Percentiles rank a stretch among this genome's conserved stretches.
Conservation (phyloP, 805 yeast species). For the Zygosaccharomyces lentus region DNA sequence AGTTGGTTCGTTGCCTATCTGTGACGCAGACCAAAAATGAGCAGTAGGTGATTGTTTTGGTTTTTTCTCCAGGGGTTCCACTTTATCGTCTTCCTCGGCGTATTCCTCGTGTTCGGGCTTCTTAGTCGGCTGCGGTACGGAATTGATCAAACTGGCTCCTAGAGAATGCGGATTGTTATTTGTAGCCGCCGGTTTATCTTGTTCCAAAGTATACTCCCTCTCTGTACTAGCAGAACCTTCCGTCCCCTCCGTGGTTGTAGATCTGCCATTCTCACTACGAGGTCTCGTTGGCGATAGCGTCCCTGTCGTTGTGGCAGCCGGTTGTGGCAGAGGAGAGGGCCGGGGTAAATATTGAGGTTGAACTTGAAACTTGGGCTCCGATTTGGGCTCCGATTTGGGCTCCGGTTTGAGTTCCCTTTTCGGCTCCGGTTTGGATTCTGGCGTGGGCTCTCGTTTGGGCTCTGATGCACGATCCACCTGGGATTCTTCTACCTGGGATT, state of each 20-base stretch:
- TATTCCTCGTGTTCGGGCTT: slow-evolving; percentile 13
- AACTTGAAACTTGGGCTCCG: neutral
- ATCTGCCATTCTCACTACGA: neutral
- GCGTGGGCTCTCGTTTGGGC: neutral
- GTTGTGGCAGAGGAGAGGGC: neutral
- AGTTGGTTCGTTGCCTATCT: neutral
- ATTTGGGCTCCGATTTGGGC: neutral
- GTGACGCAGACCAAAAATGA: neutral
- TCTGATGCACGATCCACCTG: neutral
- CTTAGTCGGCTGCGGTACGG: slow-evolving; percentile 28
- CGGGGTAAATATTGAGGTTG: neutral
- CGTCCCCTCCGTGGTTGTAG: neutral
- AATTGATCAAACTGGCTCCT: slow-evolving; percentile 31
- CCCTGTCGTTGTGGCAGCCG: neutral
- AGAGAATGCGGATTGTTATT: slow-evolving; percentile 19
- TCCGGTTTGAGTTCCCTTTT: neutral
- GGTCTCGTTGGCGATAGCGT: neutral
- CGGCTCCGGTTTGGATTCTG: neutral
- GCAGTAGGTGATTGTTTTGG: neutral
- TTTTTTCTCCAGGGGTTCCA: neutral
- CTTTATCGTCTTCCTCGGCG: neutral
- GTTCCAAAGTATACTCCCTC: neutral
- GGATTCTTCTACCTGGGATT: neutral
- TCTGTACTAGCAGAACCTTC: neutral
- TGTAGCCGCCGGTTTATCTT: neutral